phyloP scores from a whole-genome alignment of 2,329 filamentous ascomycete genomes.

The Diaporthe aspalathi region DNA sequence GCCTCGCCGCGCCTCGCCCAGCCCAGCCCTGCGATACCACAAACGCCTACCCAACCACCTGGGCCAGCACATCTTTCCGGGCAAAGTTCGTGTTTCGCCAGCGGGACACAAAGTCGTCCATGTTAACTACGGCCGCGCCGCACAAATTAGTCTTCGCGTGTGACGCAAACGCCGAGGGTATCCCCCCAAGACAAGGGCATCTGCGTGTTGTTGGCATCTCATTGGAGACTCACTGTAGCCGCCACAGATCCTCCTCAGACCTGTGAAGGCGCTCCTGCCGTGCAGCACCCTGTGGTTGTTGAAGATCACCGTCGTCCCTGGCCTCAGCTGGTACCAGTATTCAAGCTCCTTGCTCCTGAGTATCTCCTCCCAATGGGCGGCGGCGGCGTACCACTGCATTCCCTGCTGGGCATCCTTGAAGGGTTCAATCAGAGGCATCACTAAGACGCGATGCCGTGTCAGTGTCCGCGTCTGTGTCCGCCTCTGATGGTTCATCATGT shows the following conservation, averaged over 20 bases:
- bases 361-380: slow-evolving; percentile 77
- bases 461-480: slow-evolving; percentile 4
- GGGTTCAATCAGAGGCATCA: slow-evolving; percentile 63
- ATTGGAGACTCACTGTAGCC: slow-evolving; percentile 78
- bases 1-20: neutral
- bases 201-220: neutral
- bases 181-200: neutral
- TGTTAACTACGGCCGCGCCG: slow-evolving; percentile 68
- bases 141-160: slow-evolving; percentile 37
- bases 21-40: slow-evolving; percentile 57
- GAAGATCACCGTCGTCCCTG: slow-evolving; percentile 85
- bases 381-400: slow-evolving; percentile 80
- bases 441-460: slow-evolving; percentile 41
- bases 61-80: slow-evolving; percentile 56
- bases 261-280: slow-evolving; percentile 84
- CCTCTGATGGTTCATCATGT: neutral
- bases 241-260: slow-evolving; percentile 88
- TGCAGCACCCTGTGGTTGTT: slow-evolving; percentile 97
- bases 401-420: slow-evolving; percentile 42
- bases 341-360: slow-evolving; percentile 73
- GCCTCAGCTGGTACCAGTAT: slow-evolving; percentile 84
- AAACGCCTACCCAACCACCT: slow-evolving; percentile 45
- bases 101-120: slow-evolving; percentile 83
- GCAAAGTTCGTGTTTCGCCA: slow-evolving; percentile 77
- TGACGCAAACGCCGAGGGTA: neutral